Conservation (phyloP, 257 asterid species). For the Salvia miltiorrhiza region DNA sequence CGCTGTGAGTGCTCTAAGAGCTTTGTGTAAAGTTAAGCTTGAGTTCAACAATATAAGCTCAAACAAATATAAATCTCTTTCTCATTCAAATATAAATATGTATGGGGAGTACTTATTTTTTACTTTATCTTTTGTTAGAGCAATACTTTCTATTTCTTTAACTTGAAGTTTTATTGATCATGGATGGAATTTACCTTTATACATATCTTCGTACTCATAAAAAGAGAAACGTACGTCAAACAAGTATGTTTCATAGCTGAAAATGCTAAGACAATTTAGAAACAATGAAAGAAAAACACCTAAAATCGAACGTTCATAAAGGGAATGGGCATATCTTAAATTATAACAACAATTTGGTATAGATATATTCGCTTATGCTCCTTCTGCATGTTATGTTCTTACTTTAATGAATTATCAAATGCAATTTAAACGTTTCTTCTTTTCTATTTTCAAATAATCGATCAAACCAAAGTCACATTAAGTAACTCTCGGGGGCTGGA, state of each 20-base stretch:
- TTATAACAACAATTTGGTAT: neutral
- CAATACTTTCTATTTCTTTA: no score
- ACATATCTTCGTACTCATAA: no score
- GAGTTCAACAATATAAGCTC: no score
- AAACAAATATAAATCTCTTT: no score
- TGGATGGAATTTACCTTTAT: no score
- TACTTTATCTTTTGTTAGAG: no score
- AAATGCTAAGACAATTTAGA: neutral
- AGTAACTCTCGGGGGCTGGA: no score
- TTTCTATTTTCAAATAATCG: neutral
- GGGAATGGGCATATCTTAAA: neutral
- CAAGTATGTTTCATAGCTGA: neutral
- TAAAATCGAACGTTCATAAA: neutral
- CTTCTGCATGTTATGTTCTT: neutral
- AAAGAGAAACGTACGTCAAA: no score
- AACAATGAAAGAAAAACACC: neutral
- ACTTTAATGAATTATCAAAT: neutral
- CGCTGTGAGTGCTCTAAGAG: no score
- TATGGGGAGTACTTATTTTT: neutral
- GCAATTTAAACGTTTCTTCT: neutral
- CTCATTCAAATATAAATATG: no score
- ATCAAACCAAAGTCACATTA: neutral
- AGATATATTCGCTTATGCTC: neutral
- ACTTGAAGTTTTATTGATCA: neutral
- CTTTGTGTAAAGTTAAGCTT: no score